Conservation (phyloP, 768 basidiomycete species). For the Clavaria fumosa region DNA sequence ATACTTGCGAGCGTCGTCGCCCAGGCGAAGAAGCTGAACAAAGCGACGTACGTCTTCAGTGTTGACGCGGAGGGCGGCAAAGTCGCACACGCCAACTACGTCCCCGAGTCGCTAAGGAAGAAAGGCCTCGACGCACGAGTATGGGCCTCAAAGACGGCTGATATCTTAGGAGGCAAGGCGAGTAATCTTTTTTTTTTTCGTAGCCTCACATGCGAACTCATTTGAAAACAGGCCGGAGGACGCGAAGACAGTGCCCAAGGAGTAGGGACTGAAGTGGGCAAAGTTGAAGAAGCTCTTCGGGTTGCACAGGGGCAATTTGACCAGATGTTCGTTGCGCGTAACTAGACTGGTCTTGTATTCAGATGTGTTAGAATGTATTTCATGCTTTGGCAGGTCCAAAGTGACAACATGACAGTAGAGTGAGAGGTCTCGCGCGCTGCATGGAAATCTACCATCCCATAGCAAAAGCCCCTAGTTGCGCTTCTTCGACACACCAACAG, state of each 20-base stretch:
- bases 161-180: slow-evolving; percentile 85
- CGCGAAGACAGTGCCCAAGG: slow-evolving; percentile 90
- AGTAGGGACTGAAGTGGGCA: slow-evolving; percentile 51
- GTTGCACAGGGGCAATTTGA: slow-evolving; percentile 35
- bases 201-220: no score
- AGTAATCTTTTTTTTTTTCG: slow-evolving; percentile 7
- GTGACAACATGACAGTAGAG: no score
- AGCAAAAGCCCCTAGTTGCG: slow-evolving; percentile 25
- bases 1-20: slow-evolving; percentile 60
- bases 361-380: no score
- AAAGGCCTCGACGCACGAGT: slow-evolving; percentile 66
- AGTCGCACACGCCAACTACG: slow-evolving; percentile 77
- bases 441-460: background rate
- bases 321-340: slow-evolving; percentile 1
- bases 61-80: slow-evolving; percentile 52
- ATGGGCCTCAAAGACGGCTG: slow-evolving; percentile 75
- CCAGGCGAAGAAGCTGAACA: slow-evolving; percentile 68
- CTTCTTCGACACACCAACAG: slow-evolving; percentile 95
- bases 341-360: no score
- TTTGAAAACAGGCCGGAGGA: slow-evolving; percentile 79
- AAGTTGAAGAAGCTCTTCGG: slow-evolving; percentile 50
- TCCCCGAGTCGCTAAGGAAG: slow-evolving; percentile 41
- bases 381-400: no score
- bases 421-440: no score
- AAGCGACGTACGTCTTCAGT: slow-evolving; percentile 82